Percentiles rank a stretch among this genome's conserved stretches.
These are phyloP conservation scores for Stylosanthes scabra DNA, from an alignment of 331 rosid genomes.

Conservation along the genomic window DNA sequence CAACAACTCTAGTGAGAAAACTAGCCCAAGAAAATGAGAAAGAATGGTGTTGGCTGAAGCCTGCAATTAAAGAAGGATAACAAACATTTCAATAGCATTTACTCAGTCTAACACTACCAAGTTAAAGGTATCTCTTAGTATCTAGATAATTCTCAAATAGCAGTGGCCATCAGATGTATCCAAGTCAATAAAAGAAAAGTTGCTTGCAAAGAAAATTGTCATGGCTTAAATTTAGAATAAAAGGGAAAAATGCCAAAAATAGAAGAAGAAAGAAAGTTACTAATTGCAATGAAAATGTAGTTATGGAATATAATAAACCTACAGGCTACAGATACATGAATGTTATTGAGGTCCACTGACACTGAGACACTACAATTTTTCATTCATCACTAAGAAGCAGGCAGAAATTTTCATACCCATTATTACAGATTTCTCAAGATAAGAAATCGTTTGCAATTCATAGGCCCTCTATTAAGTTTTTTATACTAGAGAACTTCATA, in stretches of 20 bases:
- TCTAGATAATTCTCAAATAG: slow-evolving; percentile 24
- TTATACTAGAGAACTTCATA: slow-evolving; percentile 1
- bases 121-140: slow-evolving; percentile 1
- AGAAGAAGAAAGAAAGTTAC: not conserved
- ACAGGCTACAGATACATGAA: not conserved
- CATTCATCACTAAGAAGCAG: not conserved
- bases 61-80: slow-evolving; percentile 47
- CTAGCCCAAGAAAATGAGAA: slow-evolving; percentile 93
- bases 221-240: not conserved
- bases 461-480: slow-evolving; percentile 7
- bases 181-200: slow-evolving; percentile 18
- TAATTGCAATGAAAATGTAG: not conserved
- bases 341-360: not conserved
- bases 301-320: not conserved
- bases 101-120: not conserved
- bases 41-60: slow-evolving; percentile 97
- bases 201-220: not conserved
- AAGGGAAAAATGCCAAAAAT: not conserved
- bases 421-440: slow-evolving; percentile 1
- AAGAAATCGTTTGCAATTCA: slow-evolving; percentile 25
- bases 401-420: slow-evolving; percentile 1
- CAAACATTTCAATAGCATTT: not conserved
- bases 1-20: slow-evolving; percentile 86
- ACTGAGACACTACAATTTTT: not conserved
- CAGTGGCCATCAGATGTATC: not conserved